Evolutionary conservation across 78 protist species (phyloP).

Genomic region (Abeoforma whisleri): DNA sequence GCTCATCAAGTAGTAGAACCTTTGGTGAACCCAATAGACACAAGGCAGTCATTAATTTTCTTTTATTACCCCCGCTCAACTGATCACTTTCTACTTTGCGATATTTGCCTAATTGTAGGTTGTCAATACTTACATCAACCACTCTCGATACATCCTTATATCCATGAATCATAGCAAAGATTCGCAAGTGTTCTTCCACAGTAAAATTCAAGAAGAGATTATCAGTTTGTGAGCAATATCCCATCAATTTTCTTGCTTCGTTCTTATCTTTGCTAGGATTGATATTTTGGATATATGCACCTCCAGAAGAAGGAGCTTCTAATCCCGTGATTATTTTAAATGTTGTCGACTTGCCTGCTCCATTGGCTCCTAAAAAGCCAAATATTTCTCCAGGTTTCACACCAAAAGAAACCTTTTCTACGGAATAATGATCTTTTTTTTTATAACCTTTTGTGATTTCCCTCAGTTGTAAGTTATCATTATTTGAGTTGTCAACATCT

Average conservation of each 20-base stretch:
- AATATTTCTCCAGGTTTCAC: constrained; percentile 47
- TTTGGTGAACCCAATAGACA: constrained; percentile 50
- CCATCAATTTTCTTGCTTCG: constrained; percentile 55
- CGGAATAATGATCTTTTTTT: background rate
- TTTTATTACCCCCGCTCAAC: constrained; percentile 65
- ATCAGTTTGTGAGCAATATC: constrained; percentile 82
- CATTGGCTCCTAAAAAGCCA: constrained; percentile 73
- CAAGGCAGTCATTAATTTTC: constrained; percentile 59
- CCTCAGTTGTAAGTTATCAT: background rate
- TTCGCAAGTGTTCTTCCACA: constrained; percentile 57
- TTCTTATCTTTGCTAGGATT: constrained; percentile 43
- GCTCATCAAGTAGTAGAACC: constrained; percentile 63
- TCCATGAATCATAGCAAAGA: constrained; percentile 51
- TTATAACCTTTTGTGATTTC: background rate
- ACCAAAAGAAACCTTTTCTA: constrained; percentile 16
- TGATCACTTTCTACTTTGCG: background rate
- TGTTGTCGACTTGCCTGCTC: constrained; percentile 72
- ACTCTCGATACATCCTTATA: background rate
- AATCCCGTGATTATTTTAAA: constrained; percentile 55
- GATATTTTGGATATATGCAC: constrained; percentile 51
- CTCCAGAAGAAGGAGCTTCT: constrained; percentile 50
- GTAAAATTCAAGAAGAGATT: constrained; percentile 67
- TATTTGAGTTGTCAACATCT: background rate
- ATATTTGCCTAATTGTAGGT: background rate
- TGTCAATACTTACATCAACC: background rate